Conservation (phyloP, 306 rosid species). For the Trifolium dubium region DNA sequence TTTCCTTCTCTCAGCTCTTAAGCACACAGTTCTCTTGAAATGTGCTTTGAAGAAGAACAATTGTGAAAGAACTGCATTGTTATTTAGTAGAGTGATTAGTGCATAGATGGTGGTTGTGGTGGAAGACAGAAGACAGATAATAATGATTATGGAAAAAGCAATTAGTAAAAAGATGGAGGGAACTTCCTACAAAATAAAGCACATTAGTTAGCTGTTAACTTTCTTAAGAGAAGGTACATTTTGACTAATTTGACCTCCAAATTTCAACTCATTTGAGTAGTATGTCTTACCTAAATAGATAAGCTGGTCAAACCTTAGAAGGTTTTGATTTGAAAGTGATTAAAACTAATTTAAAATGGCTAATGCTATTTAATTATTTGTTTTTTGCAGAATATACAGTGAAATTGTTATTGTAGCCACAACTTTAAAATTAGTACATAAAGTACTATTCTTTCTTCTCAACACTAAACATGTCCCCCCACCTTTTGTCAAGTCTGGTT, state of each 20-base stretch:
- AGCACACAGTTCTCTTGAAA: conserved; percentile 23
- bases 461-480: conserved; percentile 27
- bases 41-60: conserved; percentile 43
- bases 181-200: conserved; percentile 82
- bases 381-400: conserved; percentile 4
- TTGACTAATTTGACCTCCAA: conserved; percentile 47
- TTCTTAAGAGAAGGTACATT: conserved; percentile 51
- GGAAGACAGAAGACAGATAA: conserved; percentile 60
- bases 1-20: not conserved
- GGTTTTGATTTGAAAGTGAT: not conserved
- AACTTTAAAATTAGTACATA: conserved; percentile 27
- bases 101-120: conserved; percentile 43
- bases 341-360: not conserved
- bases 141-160: conserved; percentile 68
- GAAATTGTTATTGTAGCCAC: conserved; percentile 5
- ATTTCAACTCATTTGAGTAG: conserved; percentile 34
- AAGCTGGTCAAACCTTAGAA: conserved; percentile 5
- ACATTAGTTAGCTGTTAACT: conserved; percentile 55
- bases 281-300: conserved; percentile 27
- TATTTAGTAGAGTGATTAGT: conserved; percentile 32
- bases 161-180: conserved; percentile 75
- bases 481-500: conserved; percentile 27
- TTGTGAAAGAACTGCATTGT: conserved; percentile 35
- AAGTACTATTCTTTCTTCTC: conserved; percentile 27
- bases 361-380: not conserved